Base-by-base conservation (phyloP, 2,329 filamentous ascomycete genomes). In the Stachybotrys echinatus region DNA sequence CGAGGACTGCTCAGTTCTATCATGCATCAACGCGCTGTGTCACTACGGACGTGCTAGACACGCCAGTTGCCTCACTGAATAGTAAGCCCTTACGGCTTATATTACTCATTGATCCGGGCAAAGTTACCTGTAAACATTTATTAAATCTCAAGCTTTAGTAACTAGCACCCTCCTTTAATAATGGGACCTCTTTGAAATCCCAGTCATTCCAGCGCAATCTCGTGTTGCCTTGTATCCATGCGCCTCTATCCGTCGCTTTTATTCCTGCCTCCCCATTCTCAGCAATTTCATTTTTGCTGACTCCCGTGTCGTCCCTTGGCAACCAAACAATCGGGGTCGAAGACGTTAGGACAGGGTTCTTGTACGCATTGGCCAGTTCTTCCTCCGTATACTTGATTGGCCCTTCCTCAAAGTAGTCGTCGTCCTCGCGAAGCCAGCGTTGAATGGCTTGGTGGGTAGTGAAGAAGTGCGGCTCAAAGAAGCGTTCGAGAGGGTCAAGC, bases 391-490 rank as follows among this genome's bases (percentile, higher is more conserved):
- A 23, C 23, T 31, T 12, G 18, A 19, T 23, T 6, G 12, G 17
- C 5, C 37, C 44, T 12, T 46, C 44, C 12, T 46, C 44, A 27
- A 46, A 18, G 21, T 12, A 17, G 23, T 37, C 23, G 20, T 46
- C 44, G 19, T 37, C 42, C 14, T 45, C 44, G 17, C 27, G 23
- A 31, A 46, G 22, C 44, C 44, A 46, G 12, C 44, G 44, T 20
- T 31, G 5, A 12, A 27, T 37, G 4, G 23, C 23, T 19, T 20
- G 14, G 12, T 18, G 27, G 7, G 44, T 18, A 4, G 44, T 17
- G 14, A 31, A 46, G 22, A 31, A 27, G 44, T 18, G 23, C 23
- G 44, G 44, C 23, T 46, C 23, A 21, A 46, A 46, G 44, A 46
- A 46, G 12, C 19, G 44, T 18, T 14, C 44, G 12, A 46, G 6